Evolutionary conservation across 805 yeast species (phyloP).

Genomic region (Pichia cabralensis): DNA sequence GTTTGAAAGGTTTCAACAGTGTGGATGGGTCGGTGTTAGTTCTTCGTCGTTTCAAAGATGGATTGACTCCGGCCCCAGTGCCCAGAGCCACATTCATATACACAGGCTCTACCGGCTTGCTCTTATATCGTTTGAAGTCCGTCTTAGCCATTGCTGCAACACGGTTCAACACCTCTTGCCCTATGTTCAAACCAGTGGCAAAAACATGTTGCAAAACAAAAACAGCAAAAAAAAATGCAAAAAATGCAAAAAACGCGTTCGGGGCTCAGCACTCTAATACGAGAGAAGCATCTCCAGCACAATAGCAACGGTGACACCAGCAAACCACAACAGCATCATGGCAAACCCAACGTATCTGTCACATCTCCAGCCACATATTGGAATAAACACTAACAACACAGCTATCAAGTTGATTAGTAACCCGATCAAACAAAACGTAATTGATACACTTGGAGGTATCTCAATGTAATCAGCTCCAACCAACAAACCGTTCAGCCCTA

Average conservation of each 20-base stretch:
- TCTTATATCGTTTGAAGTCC: conserved; percentile 11
- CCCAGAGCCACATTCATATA: conserved; percentile 37
- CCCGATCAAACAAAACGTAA: conserved; percentile 32
- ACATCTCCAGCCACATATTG: conserved; percentile 33
- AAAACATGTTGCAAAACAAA: background rate
- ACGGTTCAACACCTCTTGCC: too few relatives aligned
- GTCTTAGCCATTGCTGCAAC: conserved; percentile 5
- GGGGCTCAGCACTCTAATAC: background rate
- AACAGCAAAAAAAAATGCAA: background rate
- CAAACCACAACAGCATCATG: conserved; percentile 32
- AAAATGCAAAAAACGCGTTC: background rate
- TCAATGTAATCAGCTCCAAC: conserved; percentile 22
- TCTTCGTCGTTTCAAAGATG: conserved; percentile 45
- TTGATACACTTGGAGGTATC: conserved; percentile 27
- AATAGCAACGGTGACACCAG: conserved; percentile 28
- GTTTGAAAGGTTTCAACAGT: conserved; percentile 57
- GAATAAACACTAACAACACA: conserved; percentile 30
- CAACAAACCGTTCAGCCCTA: conserved; percentile 65
- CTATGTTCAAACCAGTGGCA: too few relatives aligned
- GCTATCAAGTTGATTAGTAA: conserved; percentile 28
- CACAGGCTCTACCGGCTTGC: conserved; percentile 10
- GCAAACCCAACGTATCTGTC: conserved; percentile 29
- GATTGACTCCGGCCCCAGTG: conserved; percentile 60
- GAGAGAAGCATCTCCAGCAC: conserved; percentile 16
- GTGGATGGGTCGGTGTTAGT: conserved; percentile 41